These are phyloP conservation scores for Lobosporangium transversale DNA, from an alignment of 192 early-diverging fungal species.

Conservation along the genomic window DNA sequence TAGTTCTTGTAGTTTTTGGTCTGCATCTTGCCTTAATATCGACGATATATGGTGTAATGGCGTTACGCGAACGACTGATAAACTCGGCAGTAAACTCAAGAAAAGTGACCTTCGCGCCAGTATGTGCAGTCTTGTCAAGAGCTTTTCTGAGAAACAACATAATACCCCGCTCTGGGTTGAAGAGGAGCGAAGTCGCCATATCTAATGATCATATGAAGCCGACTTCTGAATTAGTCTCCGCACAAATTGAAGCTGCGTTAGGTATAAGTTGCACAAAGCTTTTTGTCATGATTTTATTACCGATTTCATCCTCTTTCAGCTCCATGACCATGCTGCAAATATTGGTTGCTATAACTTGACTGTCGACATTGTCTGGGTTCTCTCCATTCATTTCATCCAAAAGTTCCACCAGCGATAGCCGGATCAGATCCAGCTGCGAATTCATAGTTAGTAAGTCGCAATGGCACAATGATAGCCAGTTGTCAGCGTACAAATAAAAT, in stretches of 20 bases:
- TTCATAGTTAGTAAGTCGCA: conserved; percentile 14
- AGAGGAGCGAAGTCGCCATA: conserved; percentile 56
- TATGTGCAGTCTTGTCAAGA: conserved; percentile 32
- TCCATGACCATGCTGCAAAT: conserved; percentile 47
- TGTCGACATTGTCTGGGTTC: conserved; percentile 36
- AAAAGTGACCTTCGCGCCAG: conserved; percentile 44
- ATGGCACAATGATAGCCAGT: neutral
- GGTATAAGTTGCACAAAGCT: too few species aligned
- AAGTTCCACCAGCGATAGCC: conserved; percentile 45
- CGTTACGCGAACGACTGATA: conserved; percentile 39
- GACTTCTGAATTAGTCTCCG: too few species aligned
- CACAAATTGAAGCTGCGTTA: too few species aligned
- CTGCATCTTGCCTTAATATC: conserved; percentile 56
- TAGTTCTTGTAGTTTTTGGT: too few species aligned
- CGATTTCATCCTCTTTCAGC: conserved; percentile 27
- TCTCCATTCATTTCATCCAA: conserved; percentile 50
- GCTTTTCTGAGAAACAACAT: conserved; percentile 51
- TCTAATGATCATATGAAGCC: conserved; percentile 36
- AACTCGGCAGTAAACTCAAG: conserved; percentile 59
- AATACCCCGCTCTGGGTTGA: conserved; percentile 56
- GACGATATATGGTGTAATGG: conserved; percentile 45
- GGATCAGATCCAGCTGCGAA: conserved; percentile 41
- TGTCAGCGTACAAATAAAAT: neutral
- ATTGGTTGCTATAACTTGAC: conserved; percentile 43
- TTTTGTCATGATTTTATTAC: too few species aligned